Evolutionary conservation across 768 basidiomycete species (phyloP), one percentile per base, ranked within the genome.

Genomic region (Suillus occidentalis): DNA sequence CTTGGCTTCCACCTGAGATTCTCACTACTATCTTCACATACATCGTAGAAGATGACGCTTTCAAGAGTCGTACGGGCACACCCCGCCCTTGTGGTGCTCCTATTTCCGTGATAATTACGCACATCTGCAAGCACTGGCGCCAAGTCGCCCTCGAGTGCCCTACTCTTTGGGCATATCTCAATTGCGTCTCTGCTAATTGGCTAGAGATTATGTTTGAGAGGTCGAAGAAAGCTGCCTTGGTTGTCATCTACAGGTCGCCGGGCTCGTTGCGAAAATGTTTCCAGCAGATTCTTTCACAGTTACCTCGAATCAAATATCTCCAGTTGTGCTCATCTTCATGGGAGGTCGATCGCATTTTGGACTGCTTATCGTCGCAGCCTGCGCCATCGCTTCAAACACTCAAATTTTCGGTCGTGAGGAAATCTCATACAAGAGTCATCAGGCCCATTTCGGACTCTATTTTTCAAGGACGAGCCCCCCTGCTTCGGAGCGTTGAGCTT

Each of bases 81-180:
- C 5, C 43, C 31, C 10, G 10, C 9, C 18, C 7, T 9, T 34
- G 39, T 25, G 9, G 7, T 25, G 20, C 65, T 58, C 74, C 74
- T 50, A n/a, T 43, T 18, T 74, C 69, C 67, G 74, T 87, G 39
- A 75, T 86, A 66, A 85, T 83, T 18, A 87, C 87, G 13, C 88
- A 87, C 67, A 83, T 89, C 16, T 89, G 88, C 72, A 76, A 69
- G 31, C 84, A 81, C 64, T 89, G 88, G 88, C 85, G 88, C 60
- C 76, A 75, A 45, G 66, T 81, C 2, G 83, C 87, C 4, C 63
- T 89, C 36, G 81, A 81, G 40, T 83, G 83, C 0, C 84, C 86
- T 1, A 75, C 77, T 10, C 78, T 89, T 20, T 90, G 89, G 89
- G 84, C 83, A 16, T 73, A 62, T 31, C 76, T 90, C 52, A 10